A percentile compares a stretch with the other conserved stretches of the same genome.
phyloP scores from a whole-genome alignment of 73 alveolate species.

The Paraurostyla sp. region DNA sequence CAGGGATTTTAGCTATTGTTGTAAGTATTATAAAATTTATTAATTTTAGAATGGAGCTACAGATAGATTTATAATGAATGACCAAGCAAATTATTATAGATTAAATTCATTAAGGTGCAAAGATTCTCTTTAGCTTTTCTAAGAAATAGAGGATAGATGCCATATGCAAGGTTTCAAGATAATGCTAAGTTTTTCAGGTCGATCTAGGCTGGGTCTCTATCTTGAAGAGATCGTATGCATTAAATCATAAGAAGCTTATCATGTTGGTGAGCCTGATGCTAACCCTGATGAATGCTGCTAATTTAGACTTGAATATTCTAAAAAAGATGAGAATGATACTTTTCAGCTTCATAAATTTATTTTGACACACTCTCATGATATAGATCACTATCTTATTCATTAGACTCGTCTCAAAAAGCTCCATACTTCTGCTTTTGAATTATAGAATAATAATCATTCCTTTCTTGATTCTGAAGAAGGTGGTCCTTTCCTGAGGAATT shows the following conservation, averaged over 20 bases:
- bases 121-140: background rate
- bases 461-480: background rate
- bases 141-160: constrained; percentile 15
- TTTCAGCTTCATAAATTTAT: background rate
- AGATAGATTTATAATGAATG: background rate
- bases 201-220: background rate
- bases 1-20: background rate
- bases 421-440: background rate
- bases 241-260: constrained; percentile 29
- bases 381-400: background rate
- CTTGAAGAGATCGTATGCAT: background rate
- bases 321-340: constrained; percentile 13
- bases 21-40: background rate
- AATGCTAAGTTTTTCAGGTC: constrained; percentile 1
- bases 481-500: background rate
- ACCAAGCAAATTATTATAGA: background rate
- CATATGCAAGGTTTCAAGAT: background rate
- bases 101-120: background rate
- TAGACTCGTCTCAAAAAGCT: background rate
- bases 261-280: background rate
- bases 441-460: background rate
- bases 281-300: background rate
- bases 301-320: constrained; percentile 4
- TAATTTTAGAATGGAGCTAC: background rate
- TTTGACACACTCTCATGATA: background rate